A percentile compares a stretch with the other conserved stretches of the same genome.
Conservation (phyloP, 2,329 filamentous ascomycete genomes). For the Monosporascus sp. region DNA sequence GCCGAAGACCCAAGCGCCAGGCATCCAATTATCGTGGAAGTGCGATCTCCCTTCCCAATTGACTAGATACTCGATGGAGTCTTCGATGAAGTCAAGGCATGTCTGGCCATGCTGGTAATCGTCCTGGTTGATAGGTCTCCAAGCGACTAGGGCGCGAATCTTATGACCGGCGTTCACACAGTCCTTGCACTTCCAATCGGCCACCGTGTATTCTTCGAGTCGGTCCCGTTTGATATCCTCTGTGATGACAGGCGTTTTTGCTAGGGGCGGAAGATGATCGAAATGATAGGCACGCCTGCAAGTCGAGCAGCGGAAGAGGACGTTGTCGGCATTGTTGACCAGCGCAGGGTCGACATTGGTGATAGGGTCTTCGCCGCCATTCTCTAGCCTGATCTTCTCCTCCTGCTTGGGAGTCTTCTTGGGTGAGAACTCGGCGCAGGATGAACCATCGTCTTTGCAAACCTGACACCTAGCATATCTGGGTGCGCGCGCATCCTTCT, state of each 20-base stretch:
- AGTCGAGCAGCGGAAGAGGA: conserved; percentile 75
- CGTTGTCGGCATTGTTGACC: conserved; percentile 68
- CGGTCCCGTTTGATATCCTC: conserved; percentile 54
- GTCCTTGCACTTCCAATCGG: conserved; percentile 74
- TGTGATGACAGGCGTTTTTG: conserved; percentile 31
- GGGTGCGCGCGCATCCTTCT: conserved; percentile 66
- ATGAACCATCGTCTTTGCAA: conserved; percentile 59
- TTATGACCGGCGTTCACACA: conserved; percentile 63
- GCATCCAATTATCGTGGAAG: conserved; percentile 78
- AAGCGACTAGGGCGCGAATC: conserved; percentile 76
- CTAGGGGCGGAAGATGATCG: conserved; percentile 65
- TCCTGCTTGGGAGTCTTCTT: conserved; percentile 74
- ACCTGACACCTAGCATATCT: conserved; percentile 65
- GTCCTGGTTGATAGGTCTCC: conserved; percentile 65
- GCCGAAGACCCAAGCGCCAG: conserved; percentile 84
- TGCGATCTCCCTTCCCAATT: conserved; percentile 84
- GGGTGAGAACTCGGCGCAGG: conserved; percentile 70
- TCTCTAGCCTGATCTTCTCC: conserved; percentile 74
- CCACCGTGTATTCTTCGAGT: conserved; percentile 62
- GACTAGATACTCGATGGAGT: conserved; percentile 85
- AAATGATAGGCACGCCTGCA: conserved; percentile 81
- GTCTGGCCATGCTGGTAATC: conserved; percentile 47
- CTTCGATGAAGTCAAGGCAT: conserved; percentile 57
- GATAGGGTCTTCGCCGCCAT: conserved; percentile 72
- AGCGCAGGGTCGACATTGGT: conserved; percentile 55